Evolutionary conservation across 2,329 filamentous ascomycete genomes (phyloP).

Genomic region (Westerdykella ornata): DNA sequence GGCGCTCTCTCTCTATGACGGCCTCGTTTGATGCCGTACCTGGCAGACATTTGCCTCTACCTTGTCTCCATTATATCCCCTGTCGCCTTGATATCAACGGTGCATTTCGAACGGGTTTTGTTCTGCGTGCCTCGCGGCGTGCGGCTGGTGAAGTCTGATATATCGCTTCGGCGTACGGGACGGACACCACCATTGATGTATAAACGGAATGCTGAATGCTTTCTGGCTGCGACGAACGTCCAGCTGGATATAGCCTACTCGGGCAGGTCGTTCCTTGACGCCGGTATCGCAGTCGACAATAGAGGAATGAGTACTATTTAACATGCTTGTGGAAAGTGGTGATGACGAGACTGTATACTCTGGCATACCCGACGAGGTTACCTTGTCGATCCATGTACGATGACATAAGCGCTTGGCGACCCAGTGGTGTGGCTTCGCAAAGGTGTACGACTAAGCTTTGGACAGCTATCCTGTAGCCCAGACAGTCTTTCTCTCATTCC

Average conservation of each 20-base stretch:
- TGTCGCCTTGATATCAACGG: conserved; percentile 37
- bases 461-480: conserved; percentile 8
- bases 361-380: too few species aligned
- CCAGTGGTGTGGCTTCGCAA: too few species aligned
- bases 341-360: too few species aligned
- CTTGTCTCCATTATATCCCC: conserved; percentile 20
- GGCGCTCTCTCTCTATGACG: conserved; percentile 91
- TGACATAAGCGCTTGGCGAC: too few species aligned
- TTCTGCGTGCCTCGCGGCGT: conserved; percentile 26
- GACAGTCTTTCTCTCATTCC: background rate
- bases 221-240: conserved; percentile 2
- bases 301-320: too few species aligned
- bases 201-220: conserved; percentile 17
- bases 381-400: too few species aligned
- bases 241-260: background rate
- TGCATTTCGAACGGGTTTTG: conserved; percentile 27
- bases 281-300: too few species aligned
- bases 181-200: conserved; percentile 30
- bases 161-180: conserved; percentile 25
- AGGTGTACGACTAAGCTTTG: conserved; percentile 1
- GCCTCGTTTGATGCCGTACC: conserved; percentile 60
- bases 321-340: too few species aligned
- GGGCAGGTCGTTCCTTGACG: too few species aligned
- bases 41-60: conserved; percentile 18
- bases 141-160: conserved; percentile 17